Evolutionary conservation across 768 basidiomycete species (phyloP), one percentile per base, ranked within the genome.

Genomic region (Favolaschia claudopus): DNA sequence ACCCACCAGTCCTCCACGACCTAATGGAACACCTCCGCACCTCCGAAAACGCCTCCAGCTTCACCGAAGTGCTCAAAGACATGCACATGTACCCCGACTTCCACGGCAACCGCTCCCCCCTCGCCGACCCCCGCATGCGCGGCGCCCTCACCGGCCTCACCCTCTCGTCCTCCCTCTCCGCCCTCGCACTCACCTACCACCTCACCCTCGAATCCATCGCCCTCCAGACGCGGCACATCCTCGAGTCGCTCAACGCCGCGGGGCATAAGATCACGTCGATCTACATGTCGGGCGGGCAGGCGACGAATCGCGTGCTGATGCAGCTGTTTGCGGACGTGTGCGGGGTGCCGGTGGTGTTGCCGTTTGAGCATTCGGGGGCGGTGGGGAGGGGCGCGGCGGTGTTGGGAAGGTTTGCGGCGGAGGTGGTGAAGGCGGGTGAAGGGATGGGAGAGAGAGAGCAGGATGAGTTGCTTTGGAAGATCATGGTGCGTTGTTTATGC

Each of bases 11-110:
- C 6, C 79, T 99, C 1, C 86, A 88, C 25, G 85, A 92, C 24
- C 76, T 85, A 34, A 82, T 99, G 7, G 88, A 93, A 64, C 82
- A 79, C 59, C 80, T 96, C 56, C 77, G 81, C 54, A 66, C 75
- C 17, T 89, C 89, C 55, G 75, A 77, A 39, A 76, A 77, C 0
- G 85, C 77, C 4, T 83, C 83, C 32, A 85, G 85, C 38, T 78
- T 90, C 63, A 92, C 93, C 0, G 94, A 96, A 70, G 80, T 98
- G 28, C 93, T 93, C 15, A 94, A 91, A 65, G 89, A 95, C 74
- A 73, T 96, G 51, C 95, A 99, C 70, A 83, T 99, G 69, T 99
- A 99, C 75, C 96, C 96, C 0, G 96, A 99, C 71, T 83, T 97
- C 59, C 93, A 95, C 72, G 95, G 96, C 34, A 99, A 99, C 74